Evolutionary conservation across 1,139 yeast genomes (phyloP), one percentile per base, ranked within the genome.

Genomic region (Pichia sp.): DNA sequence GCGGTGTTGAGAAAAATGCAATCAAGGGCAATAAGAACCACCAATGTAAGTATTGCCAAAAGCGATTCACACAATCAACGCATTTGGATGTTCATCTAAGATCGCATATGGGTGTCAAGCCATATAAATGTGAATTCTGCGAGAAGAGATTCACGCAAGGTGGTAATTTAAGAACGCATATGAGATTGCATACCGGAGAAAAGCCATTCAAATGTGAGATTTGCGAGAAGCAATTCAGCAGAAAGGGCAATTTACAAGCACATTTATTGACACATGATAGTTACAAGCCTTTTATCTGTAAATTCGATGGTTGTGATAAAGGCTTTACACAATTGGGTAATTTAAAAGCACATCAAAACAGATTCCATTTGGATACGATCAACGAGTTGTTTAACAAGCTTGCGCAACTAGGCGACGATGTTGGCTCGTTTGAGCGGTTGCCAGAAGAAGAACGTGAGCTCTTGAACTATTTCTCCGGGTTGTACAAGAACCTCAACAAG

Each of bases 241-340:
- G 96, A 60, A 86, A 90, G 64, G 97, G 97, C 20, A 89, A 90
- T 67, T 74, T 87, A 56, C 91, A 91, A 20, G 95, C 96, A 11
- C 97, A 90, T 67, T 72, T 75, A 63, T 69, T 87, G 50, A 89
- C 96, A 1, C 97, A 88, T 68, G 83, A 82, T 49, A 82, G 86
- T 58, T 71, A 80, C 53, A 83, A 86, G 59, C 96, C 96, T 9
- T 88, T 72, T 64, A 78, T 79, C 52, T 91, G 98, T 67, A 81
- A 78, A 56, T 72, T 91, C 51, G 96, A 89, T 65, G 73, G 76
- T 46, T 91, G 98, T 68, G 83, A 79, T 58, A 90, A 90, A 68
- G 77, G 86, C 3, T 91, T 91, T 60, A 87, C 96, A 0, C 98
- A 91, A 68, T 72, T 90, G 57, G 97, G 97, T 3, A 91, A 91